These are phyloP conservation scores for Hordeum vulgare DNA, from an alignment of 176 grass and related monocot species.

Conservation along the genomic window MorexV3_pseudomolecules_assembly NC_058523.1:6813199-6813698, in stretches of 20 bases:
- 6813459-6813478: not conserved
- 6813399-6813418: not conserved
- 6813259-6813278: not conserved
- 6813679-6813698: too few species aligned
- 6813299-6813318: not conserved
- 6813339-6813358: not conserved
- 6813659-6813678: too few species aligned
- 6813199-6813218: slow-evolving; percentile 64
- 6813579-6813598: not conserved
- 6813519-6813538: not conserved
- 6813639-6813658: too few species aligned
- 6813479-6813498: not conserved
- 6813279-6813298: not conserved
- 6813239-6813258: not conserved
- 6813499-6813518: not conserved
- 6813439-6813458: not conserved
- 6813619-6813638: too few species aligned
- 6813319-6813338: not conserved
- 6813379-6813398: not conserved
- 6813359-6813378: not conserved
- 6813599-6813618: too few species aligned
- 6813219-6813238: not conserved
- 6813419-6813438: not conserved
- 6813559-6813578: not conserved
- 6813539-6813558: not conserved